These are phyloP conservation scores for Aspergillus quadrilineatus DNA, from an alignment of 2,329 filamentous ascomycete genomes.

Conservation along the genomic window DNA sequence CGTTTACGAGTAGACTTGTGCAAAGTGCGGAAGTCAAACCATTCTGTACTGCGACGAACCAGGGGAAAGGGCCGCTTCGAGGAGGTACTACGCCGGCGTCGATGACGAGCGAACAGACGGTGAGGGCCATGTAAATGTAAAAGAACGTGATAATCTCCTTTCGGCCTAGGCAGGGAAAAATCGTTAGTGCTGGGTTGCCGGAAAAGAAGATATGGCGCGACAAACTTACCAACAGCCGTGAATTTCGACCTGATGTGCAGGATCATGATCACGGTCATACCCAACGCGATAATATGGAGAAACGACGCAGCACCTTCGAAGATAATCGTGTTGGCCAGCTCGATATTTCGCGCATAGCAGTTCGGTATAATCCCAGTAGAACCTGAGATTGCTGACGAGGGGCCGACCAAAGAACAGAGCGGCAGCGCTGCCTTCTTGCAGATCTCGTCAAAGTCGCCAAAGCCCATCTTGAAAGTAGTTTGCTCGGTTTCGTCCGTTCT, in stretches of 20 bases:
- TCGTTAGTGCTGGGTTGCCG: background rate
- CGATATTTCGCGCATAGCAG: slow-evolving; percentile 93
- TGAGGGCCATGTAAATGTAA: slow-evolving; percentile 91
- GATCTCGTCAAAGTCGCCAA: slow-evolving; percentile 85
- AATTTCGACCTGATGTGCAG: slow-evolving; percentile 96
- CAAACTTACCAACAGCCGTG: slow-evolving; percentile 80
- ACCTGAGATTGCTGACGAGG: slow-evolving; percentile 60
- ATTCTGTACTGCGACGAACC: slow-evolving; percentile 85
- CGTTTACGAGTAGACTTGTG: slow-evolving; percentile 90
- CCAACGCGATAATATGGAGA: slow-evolving; percentile 84
- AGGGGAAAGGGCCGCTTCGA: slow-evolving; percentile 75
- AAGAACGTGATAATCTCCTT: slow-evolving; percentile 86
- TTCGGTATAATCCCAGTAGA: slow-evolving; percentile 78
- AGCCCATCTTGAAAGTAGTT: slow-evolving; percentile 56
- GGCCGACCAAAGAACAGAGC: slow-evolving; percentile 80
- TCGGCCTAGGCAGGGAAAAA: slow-evolving; percentile 48
- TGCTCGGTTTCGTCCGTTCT: background rate
- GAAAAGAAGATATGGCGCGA: background rate
- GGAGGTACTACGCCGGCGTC: slow-evolving; percentile 91
- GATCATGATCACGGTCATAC: slow-evolving; percentile 97
- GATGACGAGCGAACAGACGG: slow-evolving; percentile 82
- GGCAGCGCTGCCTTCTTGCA: slow-evolving; percentile 84
- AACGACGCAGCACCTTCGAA: slow-evolving; percentile 90
- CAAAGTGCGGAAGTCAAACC: slow-evolving; percentile 82
- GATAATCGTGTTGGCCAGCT: slow-evolving; percentile 96